These are phyloP conservation scores for Coemansia sp. DNA, from an alignment of 192 early-diverging fungal species.

Conservation along the genomic window DNA sequence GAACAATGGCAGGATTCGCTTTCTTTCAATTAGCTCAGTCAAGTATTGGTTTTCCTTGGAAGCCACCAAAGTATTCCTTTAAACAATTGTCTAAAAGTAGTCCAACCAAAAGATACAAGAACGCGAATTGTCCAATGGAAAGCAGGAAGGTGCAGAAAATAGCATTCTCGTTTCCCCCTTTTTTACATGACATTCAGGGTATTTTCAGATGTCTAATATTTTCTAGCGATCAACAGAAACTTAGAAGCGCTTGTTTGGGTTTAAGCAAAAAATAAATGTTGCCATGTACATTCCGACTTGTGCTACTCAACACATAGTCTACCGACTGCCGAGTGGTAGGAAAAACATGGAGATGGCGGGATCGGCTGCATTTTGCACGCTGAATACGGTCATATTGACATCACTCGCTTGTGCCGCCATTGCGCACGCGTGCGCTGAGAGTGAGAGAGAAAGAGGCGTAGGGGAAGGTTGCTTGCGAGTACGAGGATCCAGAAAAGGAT, in stretches of 20 bases:
- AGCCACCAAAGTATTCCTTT: neutral
- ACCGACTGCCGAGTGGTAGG: neutral
- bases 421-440: neutral
- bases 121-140: neutral
- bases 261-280: neutral
- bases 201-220: neutral
- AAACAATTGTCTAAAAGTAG: neutral
- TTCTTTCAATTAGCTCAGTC: neutral
- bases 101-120: neutral
- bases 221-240: neutral
- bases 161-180: neutral
- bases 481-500: conserved; percentile 3
- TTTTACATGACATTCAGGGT: neutral
- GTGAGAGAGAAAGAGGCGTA: neutral
- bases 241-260: neutral
- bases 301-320: neutral
- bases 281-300: neutral
- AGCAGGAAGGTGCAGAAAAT: neutral
- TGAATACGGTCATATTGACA: neutral
- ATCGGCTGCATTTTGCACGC: neutral
- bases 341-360: neutral
- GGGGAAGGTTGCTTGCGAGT: too few relatives aligned
- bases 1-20: neutral
- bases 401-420: neutral
- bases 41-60: neutral